A percentile compares a stretch with the other conserved stretches of the same genome.
Conservation (phyloP, 1,284 basidiomycete genomes). For the Ceratobasidium sp. region DNA sequence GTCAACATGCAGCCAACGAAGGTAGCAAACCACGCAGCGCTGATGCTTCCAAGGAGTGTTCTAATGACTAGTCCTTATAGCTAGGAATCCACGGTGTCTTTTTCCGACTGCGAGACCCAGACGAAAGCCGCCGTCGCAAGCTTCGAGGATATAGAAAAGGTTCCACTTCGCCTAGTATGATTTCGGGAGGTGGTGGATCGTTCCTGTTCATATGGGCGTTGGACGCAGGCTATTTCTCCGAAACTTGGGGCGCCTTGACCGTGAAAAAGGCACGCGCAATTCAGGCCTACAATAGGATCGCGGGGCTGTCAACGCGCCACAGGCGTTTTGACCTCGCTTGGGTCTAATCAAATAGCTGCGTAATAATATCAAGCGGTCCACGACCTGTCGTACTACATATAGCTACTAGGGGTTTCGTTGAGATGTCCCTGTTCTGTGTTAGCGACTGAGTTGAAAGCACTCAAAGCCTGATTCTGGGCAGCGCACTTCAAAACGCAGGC, state of each 20-base stretch:
- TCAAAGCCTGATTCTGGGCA: too few species aligned
- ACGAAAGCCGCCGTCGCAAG: constrained; percentile 9
- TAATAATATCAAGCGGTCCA: too few species aligned
- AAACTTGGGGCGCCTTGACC: neutral
- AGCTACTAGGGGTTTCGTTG: too few species aligned
- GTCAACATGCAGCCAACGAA: neutral
- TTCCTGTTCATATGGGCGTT: constrained; percentile 1
- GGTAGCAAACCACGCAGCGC: neutral
- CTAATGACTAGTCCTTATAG: neutral
- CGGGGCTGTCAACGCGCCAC: neutral
- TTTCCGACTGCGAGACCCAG: neutral
- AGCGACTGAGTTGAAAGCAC: too few species aligned
- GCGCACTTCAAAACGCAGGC: too few species aligned
- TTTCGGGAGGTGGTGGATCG: neutral
- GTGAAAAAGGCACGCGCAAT: neutral
- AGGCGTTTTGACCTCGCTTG: constrained; percentile 7
- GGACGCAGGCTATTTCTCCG: neutral
- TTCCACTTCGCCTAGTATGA: neutral
- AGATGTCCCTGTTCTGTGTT: too few species aligned
- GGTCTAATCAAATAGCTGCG: neutral
- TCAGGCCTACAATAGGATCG: neutral
- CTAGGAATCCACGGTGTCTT: neutral
- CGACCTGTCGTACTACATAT: neutral
- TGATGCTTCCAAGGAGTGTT: neutral
- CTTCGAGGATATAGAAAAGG: neutral